A percentile compares a stretch with the other conserved stretches of the same genome.
These are phyloP conservation scores for Cercospora citrullina DNA, from an alignment of 2,329 filamentous ascomycete genomes.

Conservation along the genomic window DNA sequence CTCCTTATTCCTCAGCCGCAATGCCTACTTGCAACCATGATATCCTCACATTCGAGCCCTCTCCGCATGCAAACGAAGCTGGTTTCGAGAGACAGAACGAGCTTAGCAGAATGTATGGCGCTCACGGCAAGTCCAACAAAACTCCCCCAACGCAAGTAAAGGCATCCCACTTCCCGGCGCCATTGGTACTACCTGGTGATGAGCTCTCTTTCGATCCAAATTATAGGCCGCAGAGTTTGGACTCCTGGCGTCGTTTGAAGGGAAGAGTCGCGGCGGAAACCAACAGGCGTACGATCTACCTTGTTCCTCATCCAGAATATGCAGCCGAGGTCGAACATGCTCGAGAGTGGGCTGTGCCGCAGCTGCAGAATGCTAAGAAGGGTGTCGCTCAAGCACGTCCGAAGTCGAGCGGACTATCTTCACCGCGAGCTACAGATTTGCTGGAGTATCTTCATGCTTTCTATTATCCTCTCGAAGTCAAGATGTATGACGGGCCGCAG, in stretches of 20 bases:
- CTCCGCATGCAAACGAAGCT: conserved; percentile 39
- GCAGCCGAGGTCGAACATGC: conserved; percentile 43
- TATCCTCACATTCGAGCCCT: conserved; percentile 32
- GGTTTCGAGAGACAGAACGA: conserved; percentile 39
- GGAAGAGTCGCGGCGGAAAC: conserved; percentile 51
- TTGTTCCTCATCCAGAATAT: conserved; percentile 51
- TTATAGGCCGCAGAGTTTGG: conserved; percentile 54
- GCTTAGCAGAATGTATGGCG: conserved; percentile 20
- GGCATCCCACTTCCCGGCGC: conserved; percentile 53
- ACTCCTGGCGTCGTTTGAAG: conserved; percentile 53
- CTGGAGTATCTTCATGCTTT: conserved; percentile 50
- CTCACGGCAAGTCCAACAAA: conserved; percentile 3
- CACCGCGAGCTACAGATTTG: conserved; percentile 33
- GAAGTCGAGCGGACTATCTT: not conserved
- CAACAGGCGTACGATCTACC: conserved; percentile 54
- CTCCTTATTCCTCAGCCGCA: not conserved
- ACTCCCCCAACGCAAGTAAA: conserved; percentile 13
- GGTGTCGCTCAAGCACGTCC: not conserved
- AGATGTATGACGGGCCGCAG: conserved; percentile 40
- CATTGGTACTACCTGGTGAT: conserved; percentile 61
- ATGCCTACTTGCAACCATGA: conserved; percentile 17
- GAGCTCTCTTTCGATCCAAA: conserved; percentile 57
- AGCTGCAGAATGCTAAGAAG: not conserved
- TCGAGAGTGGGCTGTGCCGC: conserved; percentile 46
- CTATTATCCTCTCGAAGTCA: conserved; percentile 58